These are phyloP conservation scores for Petunia secreta DNA, from an alignment of 257 asterid genomes.

Conservation along the genomic window DNA sequence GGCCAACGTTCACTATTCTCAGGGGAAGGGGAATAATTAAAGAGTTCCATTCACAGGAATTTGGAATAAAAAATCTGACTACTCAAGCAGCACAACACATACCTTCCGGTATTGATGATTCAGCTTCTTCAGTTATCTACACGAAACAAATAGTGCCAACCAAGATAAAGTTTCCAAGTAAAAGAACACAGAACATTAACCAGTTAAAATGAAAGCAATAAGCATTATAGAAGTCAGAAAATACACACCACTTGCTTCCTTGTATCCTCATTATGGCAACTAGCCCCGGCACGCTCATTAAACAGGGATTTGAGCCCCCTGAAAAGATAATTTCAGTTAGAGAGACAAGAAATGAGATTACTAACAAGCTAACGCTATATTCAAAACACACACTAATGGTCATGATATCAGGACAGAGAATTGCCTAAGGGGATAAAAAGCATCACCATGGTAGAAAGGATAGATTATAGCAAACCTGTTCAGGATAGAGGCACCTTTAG, in stretches of 20 bases:
- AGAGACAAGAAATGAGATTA: background rate
- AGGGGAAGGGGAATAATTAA: background rate
- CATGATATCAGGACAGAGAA: background rate
- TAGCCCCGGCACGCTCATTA: slow-evolving; percentile 48
- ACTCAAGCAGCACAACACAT: slow-evolving; percentile 31
- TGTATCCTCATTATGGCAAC: slow-evolving; percentile 43
- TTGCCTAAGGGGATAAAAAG: slow-evolving; percentile 7
- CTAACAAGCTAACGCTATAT: background rate
- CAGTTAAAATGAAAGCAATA: slow-evolving; percentile 8
- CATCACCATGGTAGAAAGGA: background rate
- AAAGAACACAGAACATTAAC: background rate
- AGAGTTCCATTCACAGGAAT: background rate
- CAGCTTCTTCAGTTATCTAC: slow-evolving; percentile 58
- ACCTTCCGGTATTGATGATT: slow-evolving; percentile 60
- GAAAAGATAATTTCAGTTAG: slow-evolving; percentile 22
- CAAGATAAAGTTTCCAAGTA: slow-evolving; percentile 11
- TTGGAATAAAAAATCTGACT: background rate
- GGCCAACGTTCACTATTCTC: background rate
- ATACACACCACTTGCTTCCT: slow-evolving; percentile 54
- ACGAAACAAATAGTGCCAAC: slow-evolving; percentile 27
- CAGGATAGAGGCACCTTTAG: slow-evolving; percentile 12
- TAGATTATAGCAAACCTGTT: slow-evolving; percentile 22
- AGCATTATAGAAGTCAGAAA: slow-evolving; percentile 23
- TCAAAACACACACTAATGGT: background rate
- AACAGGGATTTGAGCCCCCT: slow-evolving; percentile 55